These are phyloP conservation scores for Solanum sitiens DNA, from an alignment of 257 asterid genomes.

Conservation along the genomic window DNA sequence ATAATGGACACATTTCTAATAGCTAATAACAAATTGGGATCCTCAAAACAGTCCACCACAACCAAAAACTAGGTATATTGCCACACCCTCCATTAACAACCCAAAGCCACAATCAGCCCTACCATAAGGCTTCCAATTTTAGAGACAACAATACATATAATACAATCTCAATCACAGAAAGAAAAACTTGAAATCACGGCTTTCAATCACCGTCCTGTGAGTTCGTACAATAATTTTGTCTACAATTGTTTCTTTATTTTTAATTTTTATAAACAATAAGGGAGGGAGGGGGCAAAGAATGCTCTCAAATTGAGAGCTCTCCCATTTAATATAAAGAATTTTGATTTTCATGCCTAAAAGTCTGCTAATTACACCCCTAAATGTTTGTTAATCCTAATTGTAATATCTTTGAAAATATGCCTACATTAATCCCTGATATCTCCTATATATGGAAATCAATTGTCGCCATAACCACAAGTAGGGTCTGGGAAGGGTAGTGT, in stretches of 20 bases:
- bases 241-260: not conserved
- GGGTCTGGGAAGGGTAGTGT: not conserved
- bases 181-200: not conserved
- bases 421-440: not conserved
- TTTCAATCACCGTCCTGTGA: not conserved
- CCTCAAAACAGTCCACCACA: not conserved
- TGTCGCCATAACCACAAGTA: not conserved
- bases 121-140: not conserved
- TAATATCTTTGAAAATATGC: not conserved
- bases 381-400: not conserved
- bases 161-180: not conserved
- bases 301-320: not conserved
- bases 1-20: not conserved
- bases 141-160: not conserved
- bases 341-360: not conserved
- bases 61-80: not conserved
- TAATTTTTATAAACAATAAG: not conserved
- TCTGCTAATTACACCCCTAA: not conserved
- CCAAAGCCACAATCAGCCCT: not conserved
- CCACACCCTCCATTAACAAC: not conserved
- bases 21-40: not conserved
- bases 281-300: not conserved
- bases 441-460: not conserved
- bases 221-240: not conserved
- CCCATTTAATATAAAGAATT: not conserved